Evolutionary conservation across 2,329 filamentous ascomycete species (phyloP), one percentile per base, ranked within the genome.

Genomic region (Aspergillus hiratsukae): DNA sequence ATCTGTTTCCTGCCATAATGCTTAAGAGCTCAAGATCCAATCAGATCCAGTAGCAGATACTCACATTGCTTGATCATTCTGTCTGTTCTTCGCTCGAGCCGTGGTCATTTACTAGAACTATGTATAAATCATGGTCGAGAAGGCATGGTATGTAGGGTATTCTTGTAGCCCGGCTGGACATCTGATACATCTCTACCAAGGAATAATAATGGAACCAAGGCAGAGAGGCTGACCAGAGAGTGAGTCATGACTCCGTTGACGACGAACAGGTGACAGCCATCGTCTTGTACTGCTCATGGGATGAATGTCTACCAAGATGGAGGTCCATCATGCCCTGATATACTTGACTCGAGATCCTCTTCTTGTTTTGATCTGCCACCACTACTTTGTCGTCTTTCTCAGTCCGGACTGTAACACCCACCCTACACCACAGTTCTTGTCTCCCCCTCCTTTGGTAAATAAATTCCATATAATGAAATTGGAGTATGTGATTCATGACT

Each of bases 251-350:
- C 54, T 45, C 52, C 56, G 58, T 43, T 59, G 53, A 54, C 43
- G 41, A 48, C 51, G 56, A 61, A 60, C 62, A 65, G 61, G 59
- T 66, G 64, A 65, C 64, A 63, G 63, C 61, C 56, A 63, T 58
- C 58, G 57, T 61, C 59, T 56, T 62, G 58, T 27, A 45, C 41
- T 64, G 64, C 57, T 66, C 64, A 66, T 66, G 64, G 64, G 64
- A 61, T 66, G 41, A 45, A 19, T 45, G 41, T n/a, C 10, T 9
- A 8, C n/a, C 21, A 19, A 21, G n/a, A 45, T 45, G 41, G 41
- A 23, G 41, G 41, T 58, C 54, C 55, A 54, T 52, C 57, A 35
- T 56, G 14, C 31, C 31, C 14, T 63, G 54, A 57, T 50, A 50
- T 52, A 45, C 41, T 23, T 23, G 9, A 21, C 41, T 45, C 11